These are phyloP conservation scores for Rhynchospora pubera DNA, from an alignment of 176 grass and related monocot genomes.

Conservation along the genomic window DNA sequence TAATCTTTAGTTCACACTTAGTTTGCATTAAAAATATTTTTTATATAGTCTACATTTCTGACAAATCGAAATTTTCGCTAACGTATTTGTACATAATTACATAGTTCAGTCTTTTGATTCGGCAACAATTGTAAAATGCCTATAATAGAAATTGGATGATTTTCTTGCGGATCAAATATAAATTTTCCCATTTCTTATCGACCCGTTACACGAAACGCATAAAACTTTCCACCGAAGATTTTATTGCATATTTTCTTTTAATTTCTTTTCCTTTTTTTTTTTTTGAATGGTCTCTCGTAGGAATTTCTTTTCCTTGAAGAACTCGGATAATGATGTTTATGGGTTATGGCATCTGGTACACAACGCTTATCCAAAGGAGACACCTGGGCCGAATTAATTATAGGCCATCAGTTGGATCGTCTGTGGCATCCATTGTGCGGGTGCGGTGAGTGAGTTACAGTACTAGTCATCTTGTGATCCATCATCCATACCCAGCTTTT, in stretches of 20 bases:
- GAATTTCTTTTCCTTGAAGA: background rate
- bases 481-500: background rate
- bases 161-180: background rate
- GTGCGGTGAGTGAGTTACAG: background rate
- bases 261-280: too few species aligned
- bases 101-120: too few species aligned
- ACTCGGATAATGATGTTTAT: conserved; percentile 10
- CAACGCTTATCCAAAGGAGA: conserved; percentile 17
- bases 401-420: background rate
- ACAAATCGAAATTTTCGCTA: too few species aligned
- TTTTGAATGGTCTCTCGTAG: too few species aligned
- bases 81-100: too few species aligned
- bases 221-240: background rate
- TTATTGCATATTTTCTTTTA: background rate
- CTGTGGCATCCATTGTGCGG: background rate
- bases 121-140: too few species aligned
- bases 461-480: background rate
- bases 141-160: too few species aligned
- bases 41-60: too few species aligned
- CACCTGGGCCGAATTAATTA: conserved; percentile 8
- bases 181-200: background rate
- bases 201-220: background rate
- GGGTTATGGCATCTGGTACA: background rate
- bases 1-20: too few species aligned
- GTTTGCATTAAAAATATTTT: too few species aligned